Conservation (phyloP, 805 yeast species). For the Clavispora phyllophila region DNA sequence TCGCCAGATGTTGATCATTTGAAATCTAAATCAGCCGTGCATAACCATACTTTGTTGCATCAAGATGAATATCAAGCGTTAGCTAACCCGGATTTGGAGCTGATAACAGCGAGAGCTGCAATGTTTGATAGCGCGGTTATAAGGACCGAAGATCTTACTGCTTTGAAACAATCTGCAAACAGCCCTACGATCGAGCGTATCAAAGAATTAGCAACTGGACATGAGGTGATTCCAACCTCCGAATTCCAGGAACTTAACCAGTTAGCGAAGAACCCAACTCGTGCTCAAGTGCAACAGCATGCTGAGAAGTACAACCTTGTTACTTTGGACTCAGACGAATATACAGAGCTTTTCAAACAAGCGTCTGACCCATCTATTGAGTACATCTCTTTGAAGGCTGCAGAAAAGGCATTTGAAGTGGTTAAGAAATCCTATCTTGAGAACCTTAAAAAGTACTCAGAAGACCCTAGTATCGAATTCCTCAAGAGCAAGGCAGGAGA, state of each 20-base stretch:
- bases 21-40: conserved; percentile 7
- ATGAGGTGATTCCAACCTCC: conserved; percentile 11
- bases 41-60: conserved; percentile 10
- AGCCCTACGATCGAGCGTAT: conserved; percentile 14
- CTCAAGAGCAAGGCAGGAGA: conserved; percentile 6
- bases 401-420: conserved; percentile 4
- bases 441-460: not conserved
- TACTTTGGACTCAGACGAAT: conserved; percentile 29
- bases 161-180: conserved; percentile 6
- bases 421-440: conserved; percentile 6
- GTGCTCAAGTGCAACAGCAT: conserved; percentile 28
- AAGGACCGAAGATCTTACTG: conserved; percentile 1
- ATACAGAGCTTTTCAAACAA: conserved; percentile 23
- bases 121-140: conserved; percentile 3
- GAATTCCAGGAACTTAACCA: conserved; percentile 13
- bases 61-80: conserved; percentile 5
- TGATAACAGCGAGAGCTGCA: not conserved
- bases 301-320: conserved; percentile 30
- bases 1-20: conserved; percentile 21
- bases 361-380: conserved; percentile 29
- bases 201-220: conserved; percentile 14
- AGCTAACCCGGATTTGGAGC: not conserved
- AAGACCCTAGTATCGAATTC: conserved; percentile 5
- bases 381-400: conserved; percentile 13
- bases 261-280: conserved; percentile 15